Percentiles rank a stretch among this genome's conserved stretches.
phyloP scores from a whole-genome alignment of 2,329 filamentous ascomycete genomes.

The Fusarium pininemorale region DNA sequence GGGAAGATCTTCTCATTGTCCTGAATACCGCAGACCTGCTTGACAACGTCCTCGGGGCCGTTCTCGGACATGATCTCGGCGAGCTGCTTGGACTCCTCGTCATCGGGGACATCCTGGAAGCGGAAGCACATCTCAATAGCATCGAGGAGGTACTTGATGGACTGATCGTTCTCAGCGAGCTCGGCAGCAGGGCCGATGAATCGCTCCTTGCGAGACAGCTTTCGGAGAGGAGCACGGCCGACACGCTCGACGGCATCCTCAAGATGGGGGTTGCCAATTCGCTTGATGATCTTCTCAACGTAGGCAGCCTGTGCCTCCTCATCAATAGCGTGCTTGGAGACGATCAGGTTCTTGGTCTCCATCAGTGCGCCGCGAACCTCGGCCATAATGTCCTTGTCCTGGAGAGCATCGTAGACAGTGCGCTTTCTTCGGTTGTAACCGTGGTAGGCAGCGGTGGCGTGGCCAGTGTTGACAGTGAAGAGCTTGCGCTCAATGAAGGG shows the following conservation, averaged over 20 bases:
- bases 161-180: constrained; percentile 82
- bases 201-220: constrained; percentile 93
- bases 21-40: constrained; percentile 84
- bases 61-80: constrained; percentile 84
- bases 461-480: constrained; percentile 98
- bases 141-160: constrained; percentile 77
- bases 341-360: constrained; percentile 88
- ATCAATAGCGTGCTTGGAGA: constrained; percentile 84
- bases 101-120: constrained; percentile 93
- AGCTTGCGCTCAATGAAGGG: constrained; percentile 99
- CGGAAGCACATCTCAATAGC: constrained; percentile 91
- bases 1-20: constrained; percentile 79
- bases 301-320: constrained; percentile 82
- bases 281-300: constrained; percentile 88
- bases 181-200: constrained; percentile 93
- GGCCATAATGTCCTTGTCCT: constrained; percentile 79
- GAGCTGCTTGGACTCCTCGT: constrained; percentile 88
- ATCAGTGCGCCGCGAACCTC: constrained; percentile 82
- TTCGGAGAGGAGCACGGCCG: constrained; percentile 91
- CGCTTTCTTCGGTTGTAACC: constrained; percentile 86
- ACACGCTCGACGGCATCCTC: constrained; percentile 96
- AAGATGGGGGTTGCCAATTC: constrained; percentile 92
- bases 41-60: constrained; percentile 77
- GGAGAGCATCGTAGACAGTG: constrained; percentile 89
- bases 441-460: constrained; percentile 96